These are phyloP conservation scores for Colletotrichum destructivum DNA, from an alignment of 2,329 filamentous ascomycete genomes.

Conservation along the genomic window DNA sequence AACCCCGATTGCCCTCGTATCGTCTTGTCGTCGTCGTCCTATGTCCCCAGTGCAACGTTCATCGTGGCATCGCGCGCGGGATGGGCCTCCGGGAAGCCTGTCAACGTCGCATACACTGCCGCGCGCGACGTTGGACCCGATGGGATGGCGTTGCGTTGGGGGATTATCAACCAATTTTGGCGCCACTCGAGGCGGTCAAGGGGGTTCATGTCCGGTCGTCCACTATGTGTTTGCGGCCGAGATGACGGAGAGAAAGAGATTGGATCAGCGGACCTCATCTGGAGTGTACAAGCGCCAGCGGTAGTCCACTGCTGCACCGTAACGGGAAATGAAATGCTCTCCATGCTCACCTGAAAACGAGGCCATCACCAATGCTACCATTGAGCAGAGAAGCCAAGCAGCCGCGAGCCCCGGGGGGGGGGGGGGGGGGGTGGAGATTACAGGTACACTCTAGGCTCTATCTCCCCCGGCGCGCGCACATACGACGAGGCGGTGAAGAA, in stretches of 20 bases:
- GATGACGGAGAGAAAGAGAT: slow-evolving; percentile 5
- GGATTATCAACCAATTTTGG: slow-evolving; percentile 7
- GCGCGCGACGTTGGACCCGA: background rate
- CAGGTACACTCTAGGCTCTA: background rate
- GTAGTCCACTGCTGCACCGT: slow-evolving; percentile 13
- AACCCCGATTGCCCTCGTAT: slow-evolving; percentile 9
- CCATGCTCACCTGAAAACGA: background rate
- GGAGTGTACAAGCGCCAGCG: background rate
- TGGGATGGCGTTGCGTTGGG: slow-evolving; percentile 8
- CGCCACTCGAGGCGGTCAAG: slow-evolving; percentile 19
- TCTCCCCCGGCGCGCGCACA: background rate
- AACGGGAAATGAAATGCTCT: slow-evolving; percentile 26
- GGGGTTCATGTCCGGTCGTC: slow-evolving; percentile 17
- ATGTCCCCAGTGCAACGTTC: slow-evolving; percentile 6
- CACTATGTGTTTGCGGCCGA: slow-evolving; percentile 27
- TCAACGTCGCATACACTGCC: slow-evolving; percentile 35
- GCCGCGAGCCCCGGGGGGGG: background rate
- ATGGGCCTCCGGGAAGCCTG: slow-evolving; percentile 25
- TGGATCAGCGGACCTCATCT: background rate
- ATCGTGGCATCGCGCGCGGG: slow-evolving; percentile 15
- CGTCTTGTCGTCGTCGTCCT: background rate
- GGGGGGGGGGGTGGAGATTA: background rate
- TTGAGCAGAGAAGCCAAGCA: background rate
- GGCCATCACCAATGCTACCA: slow-evolving; percentile 8
- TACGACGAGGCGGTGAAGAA: slow-evolving; percentile 39